These are phyloP conservation scores for Talaromyces trachyspermus DNA, from an alignment of 495 filamentous ascomycete species.

Conservation along the genomic window DNA sequence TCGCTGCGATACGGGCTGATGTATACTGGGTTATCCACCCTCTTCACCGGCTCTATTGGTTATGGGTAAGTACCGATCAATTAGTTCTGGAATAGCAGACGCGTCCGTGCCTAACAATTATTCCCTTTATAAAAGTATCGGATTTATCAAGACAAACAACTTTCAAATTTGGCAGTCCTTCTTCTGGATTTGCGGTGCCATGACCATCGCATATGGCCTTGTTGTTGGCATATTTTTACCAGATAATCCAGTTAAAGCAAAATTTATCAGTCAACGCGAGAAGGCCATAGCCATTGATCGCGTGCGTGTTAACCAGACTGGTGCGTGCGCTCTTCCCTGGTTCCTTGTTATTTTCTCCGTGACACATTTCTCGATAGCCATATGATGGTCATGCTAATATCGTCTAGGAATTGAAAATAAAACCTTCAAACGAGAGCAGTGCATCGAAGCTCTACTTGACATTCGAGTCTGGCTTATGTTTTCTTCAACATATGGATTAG, in stretches of 20 bases:
- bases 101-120: no score
- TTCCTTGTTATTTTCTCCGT: no score
- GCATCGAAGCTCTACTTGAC: conserved; percentile 15
- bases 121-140: no score
- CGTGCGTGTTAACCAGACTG: conserved; percentile 44
- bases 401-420: conserved; percentile 51
- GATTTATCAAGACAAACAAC: conserved; percentile 4
- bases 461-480: background rate
- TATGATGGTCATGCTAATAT: no score
- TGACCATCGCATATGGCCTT: conserved; percentile 28
- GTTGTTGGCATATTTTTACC: conserved; percentile 35
- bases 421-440: conserved; percentile 45
- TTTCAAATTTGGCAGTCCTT: conserved; percentile 34
- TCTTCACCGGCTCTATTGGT: no score
- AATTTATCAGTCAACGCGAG: conserved; percentile 34
- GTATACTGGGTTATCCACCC: no score
- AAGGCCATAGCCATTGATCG: conserved; percentile 47
- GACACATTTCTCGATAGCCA: no score
- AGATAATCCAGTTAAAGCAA: conserved; percentile 41
- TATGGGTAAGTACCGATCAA: no score
- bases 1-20: no score
- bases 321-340: no score
- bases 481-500: background rate
- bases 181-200: conserved; percentile 32
- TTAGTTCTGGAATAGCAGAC: no score